These are phyloP conservation scores for Tricholoma sp. DNA, from an alignment of 768 basidiomycete species.

Conservation along the genomic window DNA sequence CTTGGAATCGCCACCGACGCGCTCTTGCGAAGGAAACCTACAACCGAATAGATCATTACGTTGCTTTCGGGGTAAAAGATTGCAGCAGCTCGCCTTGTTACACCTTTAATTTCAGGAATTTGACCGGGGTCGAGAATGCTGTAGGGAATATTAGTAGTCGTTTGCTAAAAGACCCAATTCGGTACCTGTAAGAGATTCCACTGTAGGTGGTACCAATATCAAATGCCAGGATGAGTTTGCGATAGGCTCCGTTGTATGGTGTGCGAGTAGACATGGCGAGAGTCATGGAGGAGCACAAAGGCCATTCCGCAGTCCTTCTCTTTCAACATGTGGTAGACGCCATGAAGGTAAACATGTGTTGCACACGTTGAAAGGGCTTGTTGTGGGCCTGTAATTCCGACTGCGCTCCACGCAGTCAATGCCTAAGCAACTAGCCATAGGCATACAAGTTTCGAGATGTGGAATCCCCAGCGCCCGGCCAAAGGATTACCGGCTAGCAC, in stretches of 20 bases:
- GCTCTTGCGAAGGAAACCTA: conserved; percentile 42
- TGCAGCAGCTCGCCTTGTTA: conserved; percentile 28
- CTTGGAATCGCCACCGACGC: conserved; percentile 38
- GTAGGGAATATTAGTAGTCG: not conserved
- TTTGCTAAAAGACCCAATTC: not conserved
- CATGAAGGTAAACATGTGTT: not conserved
- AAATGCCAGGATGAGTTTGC: conserved; percentile 44
- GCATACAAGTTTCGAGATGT: not conserved
- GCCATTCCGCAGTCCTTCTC: not conserved
- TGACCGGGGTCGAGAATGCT: conserved; percentile 33
- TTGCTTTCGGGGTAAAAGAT: not conserved
- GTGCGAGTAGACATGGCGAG: conserved; percentile 20
- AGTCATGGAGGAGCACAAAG: not conserved
- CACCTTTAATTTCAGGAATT: conserved; percentile 32
- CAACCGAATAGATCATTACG: not conserved
- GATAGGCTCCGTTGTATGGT: conserved; percentile 34
- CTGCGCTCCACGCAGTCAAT: not conserved
- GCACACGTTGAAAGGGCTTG: conserved; percentile 4
- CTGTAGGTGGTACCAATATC: conserved; percentile 51
- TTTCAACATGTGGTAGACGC: not conserved
- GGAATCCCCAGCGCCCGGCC: not conserved
- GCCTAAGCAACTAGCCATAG: too few relatives aligned
- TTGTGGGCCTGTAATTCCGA: not conserved
- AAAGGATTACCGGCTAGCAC: not conserved
- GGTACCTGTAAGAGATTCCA: conserved; percentile 39